Evolutionary conservation across 2,329 filamentous ascomycete species (phyloP).

Genomic region (Cercospora beticola): DNA sequence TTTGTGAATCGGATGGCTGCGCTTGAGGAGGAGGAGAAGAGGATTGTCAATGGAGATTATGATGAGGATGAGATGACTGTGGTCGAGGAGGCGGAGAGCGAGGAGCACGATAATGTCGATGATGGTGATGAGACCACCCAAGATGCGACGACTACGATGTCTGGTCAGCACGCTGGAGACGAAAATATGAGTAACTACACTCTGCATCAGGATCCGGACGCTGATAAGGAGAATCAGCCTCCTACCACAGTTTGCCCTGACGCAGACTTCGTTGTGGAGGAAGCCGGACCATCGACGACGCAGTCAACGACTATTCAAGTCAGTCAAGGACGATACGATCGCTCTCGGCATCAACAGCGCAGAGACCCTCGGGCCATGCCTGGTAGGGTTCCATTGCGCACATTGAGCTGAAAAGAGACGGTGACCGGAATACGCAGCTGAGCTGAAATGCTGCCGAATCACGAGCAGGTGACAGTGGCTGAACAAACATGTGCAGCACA

Average conservation of each 20-base stretch:
- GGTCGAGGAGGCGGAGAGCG: not conserved
- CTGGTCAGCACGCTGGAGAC: not conserved
- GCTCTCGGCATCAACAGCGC: not conserved
- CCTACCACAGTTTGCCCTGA: not conserved
- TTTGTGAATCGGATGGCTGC: constrained; percentile 71
- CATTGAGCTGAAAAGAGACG: not conserved
- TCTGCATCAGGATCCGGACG: not conserved
- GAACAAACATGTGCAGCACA: too few relatives aligned
- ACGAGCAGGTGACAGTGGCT: too few relatives aligned
- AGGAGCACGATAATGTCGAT: not conserved
- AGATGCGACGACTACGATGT: not conserved
- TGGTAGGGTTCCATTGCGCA: not conserved
- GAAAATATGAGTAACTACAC: not conserved
- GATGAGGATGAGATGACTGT: not conserved
- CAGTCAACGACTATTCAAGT: not conserved
- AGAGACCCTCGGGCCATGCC: not conserved
- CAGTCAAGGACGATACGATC: not conserved
- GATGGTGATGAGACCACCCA: not conserved
- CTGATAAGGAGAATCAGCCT: constrained; percentile 9
- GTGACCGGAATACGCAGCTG: too few relatives aligned
- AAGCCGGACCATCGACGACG: not conserved
- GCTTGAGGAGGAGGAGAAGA: constrained; percentile 54
- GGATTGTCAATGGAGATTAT: not conserved
- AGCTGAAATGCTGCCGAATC: too few relatives aligned
- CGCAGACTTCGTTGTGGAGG: not conserved